Conservation (phyloP, 2,329 filamentous ascomycete species). For the Neonectria magnoliae region DNA sequence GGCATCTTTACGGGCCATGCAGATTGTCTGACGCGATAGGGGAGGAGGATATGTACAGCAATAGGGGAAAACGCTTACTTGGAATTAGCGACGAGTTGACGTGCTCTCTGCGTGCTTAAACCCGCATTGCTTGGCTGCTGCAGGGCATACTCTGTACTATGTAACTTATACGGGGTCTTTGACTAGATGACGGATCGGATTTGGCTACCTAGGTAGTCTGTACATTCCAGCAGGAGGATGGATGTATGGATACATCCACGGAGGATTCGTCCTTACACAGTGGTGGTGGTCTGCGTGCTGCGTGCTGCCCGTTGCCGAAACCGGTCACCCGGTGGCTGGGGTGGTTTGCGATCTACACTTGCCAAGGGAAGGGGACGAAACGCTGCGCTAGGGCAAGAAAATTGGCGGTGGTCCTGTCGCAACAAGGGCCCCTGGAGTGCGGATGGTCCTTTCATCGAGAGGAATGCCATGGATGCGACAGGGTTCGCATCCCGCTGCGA, state of each 20-base stretch:
- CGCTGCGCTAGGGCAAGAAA: slow-evolving; percentile 19
- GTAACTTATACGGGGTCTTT: neutral
- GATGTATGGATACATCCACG: neutral
- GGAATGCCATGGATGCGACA: slow-evolving; percentile 7
- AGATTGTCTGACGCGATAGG: slow-evolving; percentile 5
- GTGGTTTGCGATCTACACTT: slow-evolving; percentile 31
- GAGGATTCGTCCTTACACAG: neutral
- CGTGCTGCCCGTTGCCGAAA: neutral
- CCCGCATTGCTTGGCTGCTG: neutral
- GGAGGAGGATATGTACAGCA: neutral
- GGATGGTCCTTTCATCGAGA: slow-evolving; percentile 32
- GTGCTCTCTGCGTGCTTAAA: neutral
- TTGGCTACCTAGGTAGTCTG: neutral
- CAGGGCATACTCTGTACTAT: neutral
- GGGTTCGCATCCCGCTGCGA: slow-evolving; percentile 12
- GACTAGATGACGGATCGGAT: neutral
- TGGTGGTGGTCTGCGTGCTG: neutral
- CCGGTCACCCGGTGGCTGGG: slow-evolving; percentile 12
- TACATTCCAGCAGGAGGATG: neutral
- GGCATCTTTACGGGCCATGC: slow-evolving; percentile 9
- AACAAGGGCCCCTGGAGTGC: slow-evolving; percentile 22
- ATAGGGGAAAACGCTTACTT: neutral
- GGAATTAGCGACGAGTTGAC: neutral
- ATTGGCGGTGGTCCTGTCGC: slow-evolving; percentile 28
- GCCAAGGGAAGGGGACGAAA: slow-evolving; percentile 30